Base-by-base conservation (phyloP, 2,329 filamentous ascomycete genomes). In the Chlorencoelia australis region DNA sequence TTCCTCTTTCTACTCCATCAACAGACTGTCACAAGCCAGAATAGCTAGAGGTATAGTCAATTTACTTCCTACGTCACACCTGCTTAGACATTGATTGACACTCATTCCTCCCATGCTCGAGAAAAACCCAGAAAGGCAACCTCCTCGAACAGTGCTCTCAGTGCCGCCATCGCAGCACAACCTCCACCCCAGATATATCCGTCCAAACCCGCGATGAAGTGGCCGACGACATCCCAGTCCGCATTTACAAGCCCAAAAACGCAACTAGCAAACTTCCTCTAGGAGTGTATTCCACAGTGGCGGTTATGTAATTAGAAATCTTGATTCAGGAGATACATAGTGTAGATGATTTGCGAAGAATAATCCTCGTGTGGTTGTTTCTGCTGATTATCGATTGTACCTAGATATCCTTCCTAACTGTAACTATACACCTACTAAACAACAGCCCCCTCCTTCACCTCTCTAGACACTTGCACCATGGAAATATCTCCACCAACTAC, bases 271-370 rank as follows among this genome's bases (percentile, higher is more conserved):
- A 16, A 2, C 22, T 38, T 11, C 71, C 71, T 2, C 62, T 68
- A 6, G 64, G 69, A 50, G 45, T 75, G 3, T 77, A 72, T 50
- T 65, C 46, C 72, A 76, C 45, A 72, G 71, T 4, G 71, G 71
- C 1, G 72, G 71, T 3, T 76, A 70, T 69, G 70, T 75, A 3
- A 46, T 75, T 19, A 71, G 84, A 53, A 27, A 70, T 71, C 53
- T 87, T 77, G 45, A 85, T 57, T 39, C 69, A 0, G 72, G 76
- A 55, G 75, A 75, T 44, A 61, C 64, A 4, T 66, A 75, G 3
- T 69, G 68, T 33, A 65, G 68, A n/a, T 65, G 73, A 45, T 50
- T 76, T 8, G 73, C 68, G 43, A 59, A 59, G 15, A 57, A 67
- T 8, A 64, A 61, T 0, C 62, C 61, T 6, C 68, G 64, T 38